Base-by-base conservation (phyloP, 2,329 filamentous ascomycete genomes). In the Phialophora expanda region DNA sequence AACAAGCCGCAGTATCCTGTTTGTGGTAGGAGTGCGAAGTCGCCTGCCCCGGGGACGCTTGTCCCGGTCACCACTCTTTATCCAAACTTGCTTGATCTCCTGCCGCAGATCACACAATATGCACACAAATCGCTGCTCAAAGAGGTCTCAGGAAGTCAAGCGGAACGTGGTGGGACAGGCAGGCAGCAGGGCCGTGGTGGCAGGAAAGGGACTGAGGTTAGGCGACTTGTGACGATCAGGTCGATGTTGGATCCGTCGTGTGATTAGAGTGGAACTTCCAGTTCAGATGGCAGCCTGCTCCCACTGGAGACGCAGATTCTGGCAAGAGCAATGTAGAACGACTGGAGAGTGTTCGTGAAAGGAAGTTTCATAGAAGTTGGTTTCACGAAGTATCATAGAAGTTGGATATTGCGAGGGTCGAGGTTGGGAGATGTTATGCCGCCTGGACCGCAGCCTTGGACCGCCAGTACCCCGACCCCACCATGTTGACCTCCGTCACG, bases 201-300 rank as follows among this genome's bases (percentile, higher is more conserved):
- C 7, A 17, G 38, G 17, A n/a, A 20, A n/a, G 12, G 38, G 38
- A n/a, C 12, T 8, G 38, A 44, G 38, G 53, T 26, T 14, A 3
- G 17, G 17, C n/a, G 26, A 12, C 53, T 55, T 17, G n/a, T 32
- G 53, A 55, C 2, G 14, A 12, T 55, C 28, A 2, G 12, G 2
- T 6, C 28, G 22, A 22, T 5, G 53, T 32, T 55, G 17, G 5
- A 55, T 14, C 28, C 28, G 26, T 55, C 28, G 53, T 55, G 53
- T 55, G 53, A 55, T n/a, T 14, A n/a, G 53, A 55, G 28, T 55
- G 9, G 17, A 44, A 44, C 14, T n/a, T 44, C 38, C 38, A 20
- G 14, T 17, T 44, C 38, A 44, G 38, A n/a, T n/a, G 38, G 17
- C 38, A 44, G 38, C 38, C 7, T n/a, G 5, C 14, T 44, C 7